phyloP scores from a whole-genome alignment of 345 rosid species.

The Aethionema arabicum region DNA sequence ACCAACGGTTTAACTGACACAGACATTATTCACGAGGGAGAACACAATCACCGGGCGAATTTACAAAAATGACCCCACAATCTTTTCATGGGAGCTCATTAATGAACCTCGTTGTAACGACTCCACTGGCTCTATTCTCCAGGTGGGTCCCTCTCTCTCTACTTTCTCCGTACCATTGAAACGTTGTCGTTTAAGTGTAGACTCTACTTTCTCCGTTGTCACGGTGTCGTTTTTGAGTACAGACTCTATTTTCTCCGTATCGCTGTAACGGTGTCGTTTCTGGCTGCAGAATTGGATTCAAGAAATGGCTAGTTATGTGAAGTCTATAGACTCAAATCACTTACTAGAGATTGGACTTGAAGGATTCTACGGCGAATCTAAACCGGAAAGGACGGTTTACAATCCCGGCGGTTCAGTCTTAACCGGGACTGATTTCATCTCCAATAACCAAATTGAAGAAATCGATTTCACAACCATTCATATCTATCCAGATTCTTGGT shows the following conservation, averaged over 20 bases:
- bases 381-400: conserved; percentile 42
- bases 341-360: conserved; percentile 75
- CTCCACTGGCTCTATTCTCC: conserved; percentile 49
- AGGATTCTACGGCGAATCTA: conserved; percentile 72
- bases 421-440: conserved; percentile 65
- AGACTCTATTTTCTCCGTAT: not conserved
- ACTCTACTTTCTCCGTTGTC: not conserved
- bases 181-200: not conserved
- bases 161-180: not conserved
- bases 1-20: conserved; percentile 37
- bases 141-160: conserved; percentile 42
- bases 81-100: conserved; percentile 92
- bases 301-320: conserved; percentile 66
- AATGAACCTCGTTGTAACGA: conserved; percentile 72
- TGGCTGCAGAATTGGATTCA: conserved; percentile 53
- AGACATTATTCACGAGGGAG: conserved; percentile 66
- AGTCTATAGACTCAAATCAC: conserved; percentile 64
- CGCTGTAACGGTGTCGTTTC: not conserved
- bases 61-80: conserved; percentile 73
- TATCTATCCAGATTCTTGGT: conserved; percentile 77
- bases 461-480: conserved; percentile 79
- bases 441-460: conserved; percentile 53
- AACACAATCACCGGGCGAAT: conserved; percentile 64
- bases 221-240: not conserved
- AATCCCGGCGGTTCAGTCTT: conserved; percentile 41